Evolutionary conservation across 441 rosid genomes (phyloP).

Genomic region (Rhodomyrtus psidioides): DNA sequence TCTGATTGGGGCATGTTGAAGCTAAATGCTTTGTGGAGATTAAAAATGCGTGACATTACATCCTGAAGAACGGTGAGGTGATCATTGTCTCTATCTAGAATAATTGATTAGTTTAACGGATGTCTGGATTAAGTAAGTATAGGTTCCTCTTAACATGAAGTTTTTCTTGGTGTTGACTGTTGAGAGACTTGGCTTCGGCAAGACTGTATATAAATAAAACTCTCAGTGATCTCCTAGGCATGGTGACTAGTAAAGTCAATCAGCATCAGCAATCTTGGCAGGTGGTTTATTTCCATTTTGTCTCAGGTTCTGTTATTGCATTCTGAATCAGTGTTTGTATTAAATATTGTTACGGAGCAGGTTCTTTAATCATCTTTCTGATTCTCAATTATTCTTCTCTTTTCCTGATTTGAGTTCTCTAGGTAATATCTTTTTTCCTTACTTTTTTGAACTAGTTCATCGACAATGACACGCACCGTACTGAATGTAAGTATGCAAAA

Average conservation of each 20-base stretch:
- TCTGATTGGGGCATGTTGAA: background rate
- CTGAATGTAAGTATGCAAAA: background rate
- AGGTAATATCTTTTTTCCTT: background rate
- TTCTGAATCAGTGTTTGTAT: background rate
- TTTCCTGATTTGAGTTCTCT: background rate
- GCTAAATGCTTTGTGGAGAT: background rate
- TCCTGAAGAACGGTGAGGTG: background rate
- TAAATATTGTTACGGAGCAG: background rate
- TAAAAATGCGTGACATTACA: background rate
- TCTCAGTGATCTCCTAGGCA: background rate
- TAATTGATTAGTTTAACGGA: background rate
- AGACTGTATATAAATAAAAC: background rate
- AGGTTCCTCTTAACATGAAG: background rate
- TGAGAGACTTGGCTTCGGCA: background rate
- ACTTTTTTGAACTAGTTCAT: background rate
- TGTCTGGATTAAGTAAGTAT: background rate
- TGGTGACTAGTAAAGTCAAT: background rate
- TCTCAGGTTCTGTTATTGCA: background rate
- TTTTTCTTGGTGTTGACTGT: rapidly evolving
- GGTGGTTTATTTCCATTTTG: background rate
- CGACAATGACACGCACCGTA: background rate
- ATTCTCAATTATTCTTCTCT: background rate
- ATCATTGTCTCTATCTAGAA: background rate
- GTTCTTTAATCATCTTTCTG: background rate
- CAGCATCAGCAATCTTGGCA: background rate